These are phyloP conservation scores for Hymenoscyphus occultus DNA, from an alignment of 2,329 filamentous ascomycete genomes.

Conservation along the genomic window DNA sequence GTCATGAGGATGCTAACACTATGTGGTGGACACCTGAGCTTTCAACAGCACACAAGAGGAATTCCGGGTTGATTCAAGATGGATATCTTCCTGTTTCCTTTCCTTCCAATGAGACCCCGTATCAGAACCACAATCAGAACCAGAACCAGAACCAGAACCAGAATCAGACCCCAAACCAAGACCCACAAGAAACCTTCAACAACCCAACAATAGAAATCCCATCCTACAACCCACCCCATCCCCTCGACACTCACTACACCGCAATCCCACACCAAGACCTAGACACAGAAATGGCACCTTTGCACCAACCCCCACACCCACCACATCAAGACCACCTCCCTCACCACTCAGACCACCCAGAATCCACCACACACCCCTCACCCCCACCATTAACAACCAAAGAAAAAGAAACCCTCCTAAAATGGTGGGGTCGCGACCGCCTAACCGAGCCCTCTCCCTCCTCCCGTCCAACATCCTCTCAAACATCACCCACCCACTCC, in stretches of 20 bases:
- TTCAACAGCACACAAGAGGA: not conserved
- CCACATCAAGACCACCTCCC: not conserved
- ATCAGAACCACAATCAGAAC: not conserved
- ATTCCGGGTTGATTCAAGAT: not conserved
- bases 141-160: not conserved
- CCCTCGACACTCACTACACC: not conserved
- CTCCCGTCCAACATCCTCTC: slow-evolving; percentile 3
- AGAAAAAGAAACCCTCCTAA: slow-evolving; percentile 9
- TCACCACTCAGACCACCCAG: not conserved
- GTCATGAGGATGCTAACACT: not conserved
- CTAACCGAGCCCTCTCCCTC: not conserved
- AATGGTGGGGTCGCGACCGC: slow-evolving; percentile 12
- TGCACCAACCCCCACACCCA: not conserved
- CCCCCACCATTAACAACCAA: not conserved
- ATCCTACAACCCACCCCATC: not conserved
- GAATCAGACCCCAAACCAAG: not conserved
- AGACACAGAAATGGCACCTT: not conserved
- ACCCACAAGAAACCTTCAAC: not conserved
- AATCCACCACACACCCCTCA: not conserved
- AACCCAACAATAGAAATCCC: not conserved
- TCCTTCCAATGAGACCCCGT: not conserved
- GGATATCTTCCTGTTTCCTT: not conserved
- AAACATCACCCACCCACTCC: not conserved
- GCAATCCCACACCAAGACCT: not conserved
- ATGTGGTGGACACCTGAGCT: not conserved